Conservation (phyloP, 495 filamentous ascomycete genomes). For the Penicillium parvum region DNA sequence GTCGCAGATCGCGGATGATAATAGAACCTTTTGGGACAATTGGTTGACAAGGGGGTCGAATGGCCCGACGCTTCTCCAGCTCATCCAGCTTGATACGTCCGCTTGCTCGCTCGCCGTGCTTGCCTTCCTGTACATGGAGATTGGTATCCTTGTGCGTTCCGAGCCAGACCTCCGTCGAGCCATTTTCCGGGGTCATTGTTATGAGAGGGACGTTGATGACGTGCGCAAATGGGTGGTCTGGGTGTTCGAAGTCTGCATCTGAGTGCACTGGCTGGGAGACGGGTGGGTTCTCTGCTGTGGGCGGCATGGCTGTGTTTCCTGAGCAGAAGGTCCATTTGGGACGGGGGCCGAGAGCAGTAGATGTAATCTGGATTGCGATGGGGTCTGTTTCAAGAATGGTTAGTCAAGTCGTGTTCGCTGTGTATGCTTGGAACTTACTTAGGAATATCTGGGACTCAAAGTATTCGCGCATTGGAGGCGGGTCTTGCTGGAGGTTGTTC, state of each 20-base stretch:
- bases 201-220: slow-evolving; percentile 53
- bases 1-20: slow-evolving; percentile 50
- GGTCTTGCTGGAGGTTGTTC: slow-evolving; percentile 51
- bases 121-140: slow-evolving; percentile 41
- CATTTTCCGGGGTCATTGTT: slow-evolving; percentile 50
- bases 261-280: slow-evolving; percentile 49
- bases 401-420: not conserved
- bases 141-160: slow-evolving; percentile 45
- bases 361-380: slow-evolving; percentile 49
- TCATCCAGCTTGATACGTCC: slow-evolving; percentile 42
- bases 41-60: slow-evolving; percentile 46
- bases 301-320: slow-evolving; percentile 49
- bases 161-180: slow-evolving; percentile 57
- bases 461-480: slow-evolving; percentile 37
- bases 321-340: slow-evolving; percentile 52
- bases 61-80: slow-evolving; percentile 34
- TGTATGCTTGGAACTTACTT: slow-evolving; percentile 20
- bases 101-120: slow-evolving; percentile 46
- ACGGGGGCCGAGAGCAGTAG: slow-evolving; percentile 42
- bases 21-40: slow-evolving; percentile 48
- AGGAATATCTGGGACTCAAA: slow-evolving; percentile 43
- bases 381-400: too few species aligned
- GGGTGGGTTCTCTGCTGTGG: slow-evolving; percentile 31
- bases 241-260: slow-evolving; percentile 55
- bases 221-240: slow-evolving; percentile 48